These are phyloP conservation scores for Didymella lethalis DNA, from an alignment of 2,329 filamentous ascomycete genomes.

Conservation along the genomic window DNA sequence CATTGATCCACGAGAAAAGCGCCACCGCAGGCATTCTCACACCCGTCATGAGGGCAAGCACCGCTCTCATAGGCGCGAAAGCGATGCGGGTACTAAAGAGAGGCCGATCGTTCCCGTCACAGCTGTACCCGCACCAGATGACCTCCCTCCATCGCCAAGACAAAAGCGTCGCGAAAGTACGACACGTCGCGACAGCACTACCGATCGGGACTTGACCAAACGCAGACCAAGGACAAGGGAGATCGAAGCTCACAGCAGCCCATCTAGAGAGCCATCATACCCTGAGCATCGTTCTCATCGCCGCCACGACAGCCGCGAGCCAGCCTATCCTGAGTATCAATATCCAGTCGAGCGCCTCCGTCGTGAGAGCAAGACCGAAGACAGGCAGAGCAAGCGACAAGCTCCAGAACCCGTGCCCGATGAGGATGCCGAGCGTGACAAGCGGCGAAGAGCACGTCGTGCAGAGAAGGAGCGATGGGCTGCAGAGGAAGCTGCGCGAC, in stretches of 20 bases:
- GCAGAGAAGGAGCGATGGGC: conserved; percentile 39
- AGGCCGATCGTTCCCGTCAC: conserved; percentile 31
- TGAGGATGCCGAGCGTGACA: conserved; percentile 37
- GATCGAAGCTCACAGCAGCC: conserved; percentile 21
- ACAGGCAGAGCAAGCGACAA: conserved; percentile 42
- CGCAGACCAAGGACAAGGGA: conserved; percentile 37
- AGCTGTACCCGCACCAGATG: conserved; percentile 31
- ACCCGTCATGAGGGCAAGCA: conserved; percentile 35
- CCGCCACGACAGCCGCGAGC: conserved; percentile 40
- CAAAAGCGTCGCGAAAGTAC: conserved; percentile 45
- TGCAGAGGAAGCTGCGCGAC: conserved; percentile 38
- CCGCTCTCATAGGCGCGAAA: conserved; percentile 43
- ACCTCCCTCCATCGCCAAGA: conserved; percentile 31
- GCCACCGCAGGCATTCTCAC: conserved; percentile 42
- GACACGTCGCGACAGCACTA: conserved; percentile 45
- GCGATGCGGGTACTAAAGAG: conserved; percentile 41
- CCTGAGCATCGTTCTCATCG: conserved; percentile 40
- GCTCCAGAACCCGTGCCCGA: conserved; percentile 36
- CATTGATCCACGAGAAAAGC: conserved; percentile 37
- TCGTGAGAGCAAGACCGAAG: conserved; percentile 36
- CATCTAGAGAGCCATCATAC: conserved; percentile 38
- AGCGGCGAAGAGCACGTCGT: conserved; percentile 40
- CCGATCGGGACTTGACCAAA: conserved; percentile 36
- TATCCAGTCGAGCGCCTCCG: conserved; percentile 38
- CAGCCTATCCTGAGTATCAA: conserved; percentile 40